Percentiles rank a stretch among this genome's conserved stretches.
phyloP scores from a whole-genome alignment of 2,329 filamentous ascomycete species.

The Penicillium occitanis region DNA sequence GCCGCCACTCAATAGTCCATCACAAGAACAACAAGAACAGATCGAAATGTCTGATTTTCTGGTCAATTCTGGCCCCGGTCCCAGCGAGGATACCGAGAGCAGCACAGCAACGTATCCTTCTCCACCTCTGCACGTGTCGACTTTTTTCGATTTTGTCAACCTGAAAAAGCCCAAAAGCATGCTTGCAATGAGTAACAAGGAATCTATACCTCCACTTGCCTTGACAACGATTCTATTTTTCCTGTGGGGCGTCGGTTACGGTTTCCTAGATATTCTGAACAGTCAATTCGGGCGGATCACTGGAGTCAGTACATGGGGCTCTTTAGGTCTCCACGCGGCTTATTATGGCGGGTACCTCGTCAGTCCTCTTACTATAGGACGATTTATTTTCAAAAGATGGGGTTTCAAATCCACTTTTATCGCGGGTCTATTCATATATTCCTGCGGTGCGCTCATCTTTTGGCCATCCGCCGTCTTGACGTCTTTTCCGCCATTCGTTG shows the following conservation, averaged over 20 bases:
- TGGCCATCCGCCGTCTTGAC: conserved; percentile 65
- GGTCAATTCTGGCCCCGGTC: conserved; percentile 50
- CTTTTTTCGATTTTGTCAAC: conserved; percentile 64
- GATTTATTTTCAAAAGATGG: conserved; percentile 56
- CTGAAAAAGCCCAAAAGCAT: conserved; percentile 58
- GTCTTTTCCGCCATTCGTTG: conserved; percentile 59
- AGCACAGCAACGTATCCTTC: conserved; percentile 39
- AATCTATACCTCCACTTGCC: conserved; percentile 58
- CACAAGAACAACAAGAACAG: conserved; percentile 18
- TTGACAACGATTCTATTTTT: conserved; percentile 80
- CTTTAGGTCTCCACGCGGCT: conserved; percentile 56
- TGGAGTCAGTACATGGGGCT: conserved; percentile 34
- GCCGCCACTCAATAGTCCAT: conserved; percentile 16
- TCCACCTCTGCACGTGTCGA: conserved; percentile 43
- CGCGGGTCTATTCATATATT: conserved; percentile 61
- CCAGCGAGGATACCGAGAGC: conserved; percentile 33
- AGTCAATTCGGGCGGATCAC: conserved; percentile 57
- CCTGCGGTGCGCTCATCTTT: conserved; percentile 61
- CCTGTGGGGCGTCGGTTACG: conserved; percentile 88
- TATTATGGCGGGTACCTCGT: conserved; percentile 62
- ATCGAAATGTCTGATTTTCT: conserved; percentile 55
- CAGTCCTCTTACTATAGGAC: conserved; percentile 57
- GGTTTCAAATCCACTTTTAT: conserved; percentile 65
- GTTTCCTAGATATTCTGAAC: conserved; percentile 79
- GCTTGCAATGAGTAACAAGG: conserved; percentile 56